Evolutionary conservation across 2,329 filamentous ascomycete genomes (phyloP).

Genomic region (Botryotinia convoluta): DNA sequence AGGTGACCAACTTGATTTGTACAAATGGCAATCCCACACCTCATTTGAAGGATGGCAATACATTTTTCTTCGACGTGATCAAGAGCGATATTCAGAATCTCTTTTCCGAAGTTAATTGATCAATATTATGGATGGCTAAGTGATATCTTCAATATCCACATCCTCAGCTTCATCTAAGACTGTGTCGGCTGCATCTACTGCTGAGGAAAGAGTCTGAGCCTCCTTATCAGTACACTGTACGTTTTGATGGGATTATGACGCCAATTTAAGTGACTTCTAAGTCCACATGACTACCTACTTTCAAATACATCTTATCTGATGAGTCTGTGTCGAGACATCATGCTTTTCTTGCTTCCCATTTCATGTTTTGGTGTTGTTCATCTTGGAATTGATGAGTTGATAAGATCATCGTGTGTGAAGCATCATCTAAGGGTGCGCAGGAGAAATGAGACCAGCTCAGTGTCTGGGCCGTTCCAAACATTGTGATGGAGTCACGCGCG

Average conservation of each 20-base stretch:
- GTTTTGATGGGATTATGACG: background rate
- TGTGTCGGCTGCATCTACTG: too few relatives aligned
- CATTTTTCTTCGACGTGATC: background rate
- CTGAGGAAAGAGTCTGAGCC: background rate
- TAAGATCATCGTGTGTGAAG: too few relatives aligned
- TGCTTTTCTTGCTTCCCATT: too few relatives aligned
- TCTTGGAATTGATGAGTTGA: too few relatives aligned
- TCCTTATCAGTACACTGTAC: background rate
- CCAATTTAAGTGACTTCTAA: too few relatives aligned
- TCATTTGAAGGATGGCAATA: background rate
- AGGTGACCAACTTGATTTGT: fast-evolving
- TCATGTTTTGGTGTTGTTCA: too few relatives aligned
- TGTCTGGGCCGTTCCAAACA: too few relatives aligned
- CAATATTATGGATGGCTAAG: background rate
- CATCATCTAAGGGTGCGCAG: too few relatives aligned
- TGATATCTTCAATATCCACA: background rate
- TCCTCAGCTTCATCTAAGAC: background rate
- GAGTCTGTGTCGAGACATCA: too few relatives aligned
- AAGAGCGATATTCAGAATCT: background rate
- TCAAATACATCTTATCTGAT: too few relatives aligned
- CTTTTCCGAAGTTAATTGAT: background rate
- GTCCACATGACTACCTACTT: background rate
- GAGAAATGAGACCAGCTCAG: too few relatives aligned
- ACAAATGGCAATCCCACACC: background rate
- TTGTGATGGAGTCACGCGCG: too few relatives aligned